phyloP scores from a whole-genome alignment of 768 basidiomycete genomes.

The Lactarius hatsudake region DNA sequence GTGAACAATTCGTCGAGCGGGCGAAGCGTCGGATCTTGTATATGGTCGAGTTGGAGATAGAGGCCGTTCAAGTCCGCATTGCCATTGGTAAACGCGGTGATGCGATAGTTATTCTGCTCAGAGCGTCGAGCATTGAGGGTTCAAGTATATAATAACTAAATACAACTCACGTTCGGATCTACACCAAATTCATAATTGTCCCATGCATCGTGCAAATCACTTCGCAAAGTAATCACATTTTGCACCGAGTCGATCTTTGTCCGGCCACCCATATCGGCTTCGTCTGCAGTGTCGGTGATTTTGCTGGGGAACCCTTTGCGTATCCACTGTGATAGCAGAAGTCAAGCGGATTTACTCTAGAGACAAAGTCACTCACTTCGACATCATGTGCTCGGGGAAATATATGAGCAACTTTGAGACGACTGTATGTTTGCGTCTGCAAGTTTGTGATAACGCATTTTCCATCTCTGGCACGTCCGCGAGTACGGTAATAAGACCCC shows the following conservation, averaged over 20 bases:
- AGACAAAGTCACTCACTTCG: neutral
- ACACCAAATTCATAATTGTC: slow-evolving; percentile 14
- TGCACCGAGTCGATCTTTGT: slow-evolving; percentile 1
- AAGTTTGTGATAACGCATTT: slow-evolving; percentile 5
- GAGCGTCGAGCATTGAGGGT: neutral
- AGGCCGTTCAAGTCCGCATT: neutral
- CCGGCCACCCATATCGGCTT: neutral
- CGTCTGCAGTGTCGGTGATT: slow-evolving; percentile 7
- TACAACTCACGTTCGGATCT: slow-evolving; percentile 5
- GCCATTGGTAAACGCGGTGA: slow-evolving; percentile 12
- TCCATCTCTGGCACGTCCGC: neutral
- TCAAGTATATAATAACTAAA: neutral
- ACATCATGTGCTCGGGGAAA: slow-evolving; percentile 10
- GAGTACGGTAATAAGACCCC: neutral
- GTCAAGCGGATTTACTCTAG: neutral
- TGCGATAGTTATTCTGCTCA: slow-evolving; percentile 2
- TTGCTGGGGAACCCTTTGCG: neutral
- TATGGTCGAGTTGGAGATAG: slow-evolving; percentile 8
- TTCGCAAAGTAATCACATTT: slow-evolving; percentile 4
- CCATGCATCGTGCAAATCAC: slow-evolving; percentile 6
- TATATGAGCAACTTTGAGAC: slow-evolving; percentile 7
- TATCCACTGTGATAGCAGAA: slow-evolving; percentile 1
- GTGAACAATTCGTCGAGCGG: slow-evolving; percentile 16
- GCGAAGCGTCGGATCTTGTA: slow-evolving; percentile 3
- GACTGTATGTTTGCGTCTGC: neutral